A percentile compares a stretch with the other conserved stretches of the same genome.
These are phyloP conservation scores for Aspergillus panamensis DNA, from an alignment of 495 filamentous ascomycete species.

Conservation along the genomic window DNA sequence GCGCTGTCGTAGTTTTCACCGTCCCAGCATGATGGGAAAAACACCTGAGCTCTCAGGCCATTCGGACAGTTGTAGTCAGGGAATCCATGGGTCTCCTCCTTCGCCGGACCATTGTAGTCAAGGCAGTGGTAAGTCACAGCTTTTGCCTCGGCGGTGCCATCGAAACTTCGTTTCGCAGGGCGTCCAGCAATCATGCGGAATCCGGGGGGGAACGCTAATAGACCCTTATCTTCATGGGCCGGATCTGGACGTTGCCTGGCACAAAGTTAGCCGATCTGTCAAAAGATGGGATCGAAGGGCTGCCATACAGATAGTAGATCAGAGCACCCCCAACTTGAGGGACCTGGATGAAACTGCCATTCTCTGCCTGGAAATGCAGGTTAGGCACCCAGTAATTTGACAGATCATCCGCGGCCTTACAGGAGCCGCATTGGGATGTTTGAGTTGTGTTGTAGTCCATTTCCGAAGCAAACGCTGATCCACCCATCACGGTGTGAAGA, in stretches of 20 bases:
- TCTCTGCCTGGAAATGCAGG: slow-evolving; percentile 62
- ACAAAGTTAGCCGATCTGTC: slow-evolving; percentile 2
- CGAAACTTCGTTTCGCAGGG: slow-evolving; percentile 9
- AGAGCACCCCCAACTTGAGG: slow-evolving; percentile 30
- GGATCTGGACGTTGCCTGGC: slow-evolving; percentile 53
- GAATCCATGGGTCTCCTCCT: slow-evolving; percentile 9
- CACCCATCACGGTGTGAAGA: slow-evolving; percentile 72
- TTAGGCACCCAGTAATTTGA: slow-evolving; percentile 76
- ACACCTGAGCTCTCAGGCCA: slow-evolving; percentile 11
- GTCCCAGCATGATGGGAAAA: slow-evolving; percentile 18
- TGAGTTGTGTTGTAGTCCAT: slow-evolving; percentile 57
- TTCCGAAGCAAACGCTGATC: slow-evolving; percentile 64
- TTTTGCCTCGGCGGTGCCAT: not conserved
- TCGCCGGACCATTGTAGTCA: slow-evolving; percentile 8
- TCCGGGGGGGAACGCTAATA: slow-evolving; percentile 61
- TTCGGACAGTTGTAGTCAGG: slow-evolving; percentile 14
- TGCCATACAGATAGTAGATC: slow-evolving; percentile 46
- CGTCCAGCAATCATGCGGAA: slow-evolving; percentile 75
- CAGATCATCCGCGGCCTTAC: slow-evolving; percentile 61
- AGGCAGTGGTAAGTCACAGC: slow-evolving; percentile 13
- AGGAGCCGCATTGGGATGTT: slow-evolving; percentile 62
- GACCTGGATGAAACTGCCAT: slow-evolving; percentile 65
- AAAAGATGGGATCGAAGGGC: not conserved
- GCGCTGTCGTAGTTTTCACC: slow-evolving; percentile 9
- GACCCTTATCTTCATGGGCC: slow-evolving; percentile 52